These are phyloP conservation scores for Turnera subulata DNA, from an alignment of 345 rosid species.

Conservation along the genomic window DNA sequence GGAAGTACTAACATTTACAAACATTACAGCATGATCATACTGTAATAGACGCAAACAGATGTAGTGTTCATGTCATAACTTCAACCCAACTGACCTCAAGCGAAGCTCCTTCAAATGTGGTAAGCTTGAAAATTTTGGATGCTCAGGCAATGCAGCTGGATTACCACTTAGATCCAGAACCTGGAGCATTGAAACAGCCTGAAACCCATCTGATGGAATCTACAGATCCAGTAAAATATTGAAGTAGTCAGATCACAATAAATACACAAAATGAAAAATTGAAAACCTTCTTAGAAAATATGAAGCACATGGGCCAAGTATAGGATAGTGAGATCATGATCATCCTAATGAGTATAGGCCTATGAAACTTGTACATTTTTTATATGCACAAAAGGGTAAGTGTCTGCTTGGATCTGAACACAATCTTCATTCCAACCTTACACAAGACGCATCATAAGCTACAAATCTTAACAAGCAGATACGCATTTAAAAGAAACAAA, in stretches of 20 bases:
- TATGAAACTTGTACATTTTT: too few species aligned
- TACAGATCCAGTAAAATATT: not conserved
- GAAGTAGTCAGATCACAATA: not conserved
- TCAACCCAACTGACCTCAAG: slow-evolving; percentile 54
- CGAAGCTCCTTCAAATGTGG: slow-evolving; percentile 75
- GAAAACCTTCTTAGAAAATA: too few species aligned
- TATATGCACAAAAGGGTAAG: not conserved
- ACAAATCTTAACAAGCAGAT: slow-evolving; percentile 7
- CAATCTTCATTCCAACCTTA: not conserved
- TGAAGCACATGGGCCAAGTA: too few species aligned
- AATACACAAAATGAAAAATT: not conserved
- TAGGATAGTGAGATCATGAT: too few species aligned
- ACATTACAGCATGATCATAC: not conserved
- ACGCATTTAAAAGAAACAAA: not conserved
- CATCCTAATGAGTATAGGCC: too few species aligned
- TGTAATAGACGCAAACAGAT: not conserved
- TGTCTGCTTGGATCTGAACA: not conserved
- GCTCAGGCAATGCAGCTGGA: slow-evolving; percentile 44
- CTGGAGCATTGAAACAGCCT: slow-evolving; percentile 61
- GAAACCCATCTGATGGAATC: slow-evolving; percentile 71
- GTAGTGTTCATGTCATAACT: slow-evolving; percentile 2
- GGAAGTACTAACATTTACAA: not conserved
- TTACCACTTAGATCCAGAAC: slow-evolving; percentile 79
- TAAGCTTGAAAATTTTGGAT: slow-evolving; percentile 63
- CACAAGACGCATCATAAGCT: not conserved